phyloP scores from a whole-genome alignment of 805 yeast genomes.

The Yamadazyma paraphyllophila region DNA sequence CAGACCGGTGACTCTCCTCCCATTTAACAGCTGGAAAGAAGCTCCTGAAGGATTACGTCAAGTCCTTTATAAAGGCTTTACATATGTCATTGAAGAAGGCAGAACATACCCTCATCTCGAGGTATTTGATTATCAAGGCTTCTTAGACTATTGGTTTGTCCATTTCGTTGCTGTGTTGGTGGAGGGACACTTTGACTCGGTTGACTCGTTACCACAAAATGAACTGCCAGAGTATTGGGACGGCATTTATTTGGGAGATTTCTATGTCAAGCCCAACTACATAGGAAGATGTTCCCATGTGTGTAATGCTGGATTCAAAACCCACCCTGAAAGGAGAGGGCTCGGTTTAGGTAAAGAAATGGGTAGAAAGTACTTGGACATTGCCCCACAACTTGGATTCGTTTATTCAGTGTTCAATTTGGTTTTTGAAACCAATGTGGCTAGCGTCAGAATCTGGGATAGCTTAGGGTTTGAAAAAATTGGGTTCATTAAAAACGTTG shows the following conservation, averaged over 20 bases:
- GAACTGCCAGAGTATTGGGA: slow-evolving; percentile 44
- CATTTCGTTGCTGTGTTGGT: slow-evolving; percentile 65
- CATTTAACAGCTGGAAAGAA: slow-evolving; percentile 47
- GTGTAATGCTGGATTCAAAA: slow-evolving; percentile 86
- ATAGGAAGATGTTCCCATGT: slow-evolving; percentile 80
- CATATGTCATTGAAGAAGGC: slow-evolving; percentile 68
- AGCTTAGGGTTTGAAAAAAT: slow-evolving; percentile 74
- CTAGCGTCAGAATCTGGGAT: slow-evolving; percentile 81
- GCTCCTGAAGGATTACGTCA: slow-evolving; percentile 52
- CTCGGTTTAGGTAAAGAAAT: slow-evolving; percentile 65
- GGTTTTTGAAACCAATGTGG: slow-evolving; percentile 78
- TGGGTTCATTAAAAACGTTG: slow-evolving; percentile 75
- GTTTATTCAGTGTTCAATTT: slow-evolving; percentile 82
- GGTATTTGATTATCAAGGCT: slow-evolving; percentile 44
- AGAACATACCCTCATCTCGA: slow-evolving; percentile 66
- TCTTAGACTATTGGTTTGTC: slow-evolving; percentile 63
- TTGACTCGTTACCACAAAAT: slow-evolving; percentile 12
- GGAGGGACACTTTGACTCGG: slow-evolving; percentile 26
- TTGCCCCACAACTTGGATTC: slow-evolving; percentile 81
- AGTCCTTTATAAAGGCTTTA: slow-evolving; percentile 52
- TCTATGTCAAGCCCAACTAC: slow-evolving; percentile 84
- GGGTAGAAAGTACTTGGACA: slow-evolving; percentile 62
- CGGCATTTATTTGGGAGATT: slow-evolving; percentile 60
- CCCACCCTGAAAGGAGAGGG: slow-evolving; percentile 59
- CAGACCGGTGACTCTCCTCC: slow-evolving; percentile 56